Evolutionary conservation across 768 basidiomycete species (phyloP), one percentile per base, ranked within the genome.

Genomic region (Tremella mesenterica): DNA sequence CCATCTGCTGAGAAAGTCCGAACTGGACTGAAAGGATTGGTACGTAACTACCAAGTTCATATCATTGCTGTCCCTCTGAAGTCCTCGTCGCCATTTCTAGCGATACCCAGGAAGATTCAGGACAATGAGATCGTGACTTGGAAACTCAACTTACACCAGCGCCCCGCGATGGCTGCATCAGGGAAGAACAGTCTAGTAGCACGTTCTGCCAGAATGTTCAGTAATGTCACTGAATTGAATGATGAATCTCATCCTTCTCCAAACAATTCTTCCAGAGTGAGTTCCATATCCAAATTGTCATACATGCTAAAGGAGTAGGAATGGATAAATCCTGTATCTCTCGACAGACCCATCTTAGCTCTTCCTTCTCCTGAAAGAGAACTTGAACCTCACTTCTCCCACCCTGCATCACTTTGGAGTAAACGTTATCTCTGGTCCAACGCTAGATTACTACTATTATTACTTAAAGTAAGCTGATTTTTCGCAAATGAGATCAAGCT

Each of bases 1-100:
- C 86, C 86, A 7, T 80, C 82, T 0, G 83, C 83, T 44, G 86
- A 88, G 57, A 79, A 83, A 46, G 83, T 92, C 13, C 70, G 78
- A n/a, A 71, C 68, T 25, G 88, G 84, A 1, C 78, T 91, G 50
- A 77, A 79, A 29, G 82, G 85, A 31, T 83, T 88, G 47, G 87
- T 88, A 58, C 36, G 9, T 23, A 41, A n/a, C 50, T 44, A 18
- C 16, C 44, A 46, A 27, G n/a, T n/a, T n/a, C n/a, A n/a, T n/a
- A n/a, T n/a, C n/a, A n/a, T n/a, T n/a, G n/a, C n/a, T n/a, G n/a
- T n/a, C n/a, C n/a, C n/a, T n/a, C n/a, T n/a, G n/a, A n/a, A n/a
- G n/a, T n/a, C n/a, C n/a, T n/a, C n/a, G n/a, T n/a, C n/a, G n/a
- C n/a, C n/a, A n/a, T n/a, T n/a, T n/a, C n/a, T n/a, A n/a, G n/a